Percentiles rank a stretch among this genome's conserved stretches.
Evolutionary conservation across 2,329 filamentous ascomycete genomes (phyloP).

Genomic region (Sporothrix brunneoviolacea): DNA sequence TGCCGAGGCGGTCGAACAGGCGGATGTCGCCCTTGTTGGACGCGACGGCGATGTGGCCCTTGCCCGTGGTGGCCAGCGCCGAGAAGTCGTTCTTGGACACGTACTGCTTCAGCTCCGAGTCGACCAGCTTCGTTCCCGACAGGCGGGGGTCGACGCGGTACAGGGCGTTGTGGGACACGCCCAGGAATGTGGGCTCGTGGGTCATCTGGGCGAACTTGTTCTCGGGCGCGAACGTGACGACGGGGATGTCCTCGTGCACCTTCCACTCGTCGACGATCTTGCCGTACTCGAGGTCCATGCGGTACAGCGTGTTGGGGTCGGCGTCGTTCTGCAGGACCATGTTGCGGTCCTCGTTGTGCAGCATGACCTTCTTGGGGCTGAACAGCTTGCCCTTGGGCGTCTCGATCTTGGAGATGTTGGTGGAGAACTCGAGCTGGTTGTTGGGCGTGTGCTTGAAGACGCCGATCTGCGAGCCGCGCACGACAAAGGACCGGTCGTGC

Average conservation of each 20-base stretch:
- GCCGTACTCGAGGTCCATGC: slow-evolving; percentile 96
- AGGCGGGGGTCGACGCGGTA: slow-evolving; percentile 91
- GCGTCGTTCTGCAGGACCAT: slow-evolving; percentile 79
- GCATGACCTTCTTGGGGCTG: slow-evolving; percentile 93
- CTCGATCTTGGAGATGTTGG: slow-evolving; percentile 92
- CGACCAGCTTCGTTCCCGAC: slow-evolving; percentile 84
- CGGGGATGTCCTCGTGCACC: slow-evolving; percentile 89
- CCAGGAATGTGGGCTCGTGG: slow-evolving; percentile 87
- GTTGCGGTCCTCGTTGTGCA: slow-evolving; percentile 83
- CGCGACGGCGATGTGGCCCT: slow-evolving; percentile 93
- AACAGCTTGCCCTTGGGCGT: slow-evolving; percentile 83
- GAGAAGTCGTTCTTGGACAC: slow-evolving; percentile 96
- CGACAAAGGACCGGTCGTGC: slow-evolving; percentile 93
- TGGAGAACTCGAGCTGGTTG: slow-evolving; percentile 91
- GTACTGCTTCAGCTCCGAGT: slow-evolving; percentile 91
- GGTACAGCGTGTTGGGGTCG: slow-evolving; percentile 86
- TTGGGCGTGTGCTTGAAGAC: slow-evolving; percentile 95
- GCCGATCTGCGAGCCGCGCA: slow-evolving; percentile 94
- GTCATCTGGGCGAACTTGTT: slow-evolving; percentile 99
- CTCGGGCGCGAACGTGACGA: slow-evolving; percentile 86
- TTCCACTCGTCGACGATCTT: slow-evolving; percentile 99
- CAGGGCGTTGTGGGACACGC: slow-evolving; percentile 84
- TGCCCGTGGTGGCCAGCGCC: slow-evolving; percentile 85
- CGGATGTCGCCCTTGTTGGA: slow-evolving; percentile 97
- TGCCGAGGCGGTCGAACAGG: slow-evolving; percentile 90